Evolutionary conservation across 805 yeast genomes (phyloP).

Genomic region (Ogataea neopini): DNA sequence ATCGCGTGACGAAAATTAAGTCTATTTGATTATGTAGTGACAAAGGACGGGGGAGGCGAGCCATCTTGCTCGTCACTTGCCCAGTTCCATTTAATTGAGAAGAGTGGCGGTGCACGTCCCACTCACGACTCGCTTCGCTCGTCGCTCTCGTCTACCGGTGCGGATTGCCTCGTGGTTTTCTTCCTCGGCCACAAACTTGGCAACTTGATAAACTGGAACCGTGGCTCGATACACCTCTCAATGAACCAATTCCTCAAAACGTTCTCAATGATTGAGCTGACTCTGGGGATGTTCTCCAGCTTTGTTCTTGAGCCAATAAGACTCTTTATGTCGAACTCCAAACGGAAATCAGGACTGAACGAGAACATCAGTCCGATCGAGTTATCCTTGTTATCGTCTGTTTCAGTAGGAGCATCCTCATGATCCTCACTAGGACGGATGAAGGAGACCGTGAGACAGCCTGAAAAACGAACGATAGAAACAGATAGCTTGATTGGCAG

Average conservation of each 20-base stretch:
- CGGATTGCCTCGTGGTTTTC: slow-evolving; percentile 51
- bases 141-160: background rate
- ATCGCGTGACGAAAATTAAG: too few relatives aligned
- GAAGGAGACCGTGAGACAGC: slow-evolving; percentile 78
- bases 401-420: background rate
- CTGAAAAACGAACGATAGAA: slow-evolving; percentile 87
- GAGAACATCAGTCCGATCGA: slow-evolving; percentile 80
- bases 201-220: slow-evolving; percentile 79
- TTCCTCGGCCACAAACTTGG: slow-evolving; percentile 88
- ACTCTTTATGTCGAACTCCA: slow-evolving; percentile 87
- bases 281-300: slow-evolving; percentile 89
- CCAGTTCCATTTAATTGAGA: too few relatives aligned
- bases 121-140: background rate
- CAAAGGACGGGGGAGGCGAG: too few relatives aligned
- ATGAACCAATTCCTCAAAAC: slow-evolving; percentile 85
- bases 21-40: too few relatives aligned
- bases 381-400: slow-evolving; percentile 7
- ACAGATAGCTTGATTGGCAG: slow-evolving; percentile 84
- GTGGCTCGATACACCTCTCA: slow-evolving; percentile 91
- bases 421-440: slow-evolving; percentile 32
- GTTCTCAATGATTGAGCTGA: slow-evolving; percentile 79
- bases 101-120: too few relatives aligned
- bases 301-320: slow-evolving; percentile 91
- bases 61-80: too few relatives aligned
- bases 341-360: slow-evolving; percentile 85